Conservation (phyloP, 768 basidiomycete species). For the Lyophyllum semitale region DNA sequence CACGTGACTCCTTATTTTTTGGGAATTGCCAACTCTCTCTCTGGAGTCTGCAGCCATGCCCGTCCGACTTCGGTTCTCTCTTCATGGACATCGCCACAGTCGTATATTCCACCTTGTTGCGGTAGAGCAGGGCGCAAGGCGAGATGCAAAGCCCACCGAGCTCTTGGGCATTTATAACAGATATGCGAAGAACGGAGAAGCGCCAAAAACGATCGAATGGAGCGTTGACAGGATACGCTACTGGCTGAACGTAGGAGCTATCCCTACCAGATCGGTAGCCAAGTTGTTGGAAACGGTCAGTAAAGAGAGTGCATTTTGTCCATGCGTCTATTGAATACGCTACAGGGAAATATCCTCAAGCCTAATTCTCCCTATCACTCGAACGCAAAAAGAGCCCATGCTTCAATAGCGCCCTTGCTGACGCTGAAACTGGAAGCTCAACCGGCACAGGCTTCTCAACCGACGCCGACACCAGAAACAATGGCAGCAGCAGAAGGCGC, state of each 20-base stretch:
- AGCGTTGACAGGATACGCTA: slow-evolving; percentile 87
- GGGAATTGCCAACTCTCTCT: background rate
- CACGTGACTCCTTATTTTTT: slow-evolving; percentile 14
- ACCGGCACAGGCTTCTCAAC: background rate
- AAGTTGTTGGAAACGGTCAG: slow-evolving; percentile 79
- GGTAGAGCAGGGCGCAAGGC: slow-evolving; percentile 65
- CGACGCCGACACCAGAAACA: too few species aligned
- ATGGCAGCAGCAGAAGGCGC: background rate
- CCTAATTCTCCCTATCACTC: slow-evolving; percentile 59
- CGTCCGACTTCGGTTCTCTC: slow-evolving; percentile 81
- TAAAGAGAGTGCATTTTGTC: slow-evolving; percentile 10
- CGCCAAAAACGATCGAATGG: slow-evolving; percentile 83
- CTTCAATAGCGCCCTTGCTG: background rate
- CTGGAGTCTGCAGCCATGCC: slow-evolving; percentile 54
- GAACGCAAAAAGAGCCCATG: slow-evolving; percentile 25
- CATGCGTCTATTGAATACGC: background rate
- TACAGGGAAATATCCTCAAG: slow-evolving; percentile 63
- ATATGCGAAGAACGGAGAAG: slow-evolving; percentile 46
- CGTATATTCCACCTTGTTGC: slow-evolving; percentile 88
- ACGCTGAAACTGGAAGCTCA: background rate
- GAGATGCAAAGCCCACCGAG: slow-evolving; percentile 88
- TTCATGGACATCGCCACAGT: slow-evolving; percentile 76
- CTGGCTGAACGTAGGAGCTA: slow-evolving; percentile 86
- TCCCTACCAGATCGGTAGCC: slow-evolving; percentile 77
- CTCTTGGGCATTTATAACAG: slow-evolving; percentile 85